These are phyloP conservation scores for Emmonsia crescens DNA, from an alignment of 2,329 filamentous ascomycete genomes.

Conservation along the genomic window DNA sequence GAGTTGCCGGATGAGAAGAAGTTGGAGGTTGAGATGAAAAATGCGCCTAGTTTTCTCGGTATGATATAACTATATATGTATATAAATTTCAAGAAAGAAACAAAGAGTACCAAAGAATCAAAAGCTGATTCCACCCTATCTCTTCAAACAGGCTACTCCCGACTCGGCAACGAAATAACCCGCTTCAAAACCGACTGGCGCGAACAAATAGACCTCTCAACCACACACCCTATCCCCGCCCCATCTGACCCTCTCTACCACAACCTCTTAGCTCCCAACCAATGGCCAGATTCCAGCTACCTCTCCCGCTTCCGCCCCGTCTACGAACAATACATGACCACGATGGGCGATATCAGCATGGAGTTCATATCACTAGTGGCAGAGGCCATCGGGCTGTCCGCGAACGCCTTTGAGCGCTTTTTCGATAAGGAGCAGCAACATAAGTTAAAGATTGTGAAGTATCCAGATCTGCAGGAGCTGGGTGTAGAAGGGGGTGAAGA, in stretches of 20 bases:
- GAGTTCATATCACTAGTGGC: conserved; percentile 71
- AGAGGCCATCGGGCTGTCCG: conserved; percentile 64
- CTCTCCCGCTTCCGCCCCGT: conserved; percentile 58
- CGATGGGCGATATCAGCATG: conserved; percentile 62
- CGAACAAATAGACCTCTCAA: conserved; percentile 79
- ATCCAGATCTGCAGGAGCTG: conserved; percentile 59
- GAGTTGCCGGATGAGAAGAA: conserved; percentile 67
- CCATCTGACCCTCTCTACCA: conserved; percentile 57
- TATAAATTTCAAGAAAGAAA: conserved; percentile 34
- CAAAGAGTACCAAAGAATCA: background rate
- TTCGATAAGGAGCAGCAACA: conserved; percentile 65
- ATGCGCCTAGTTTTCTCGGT: conserved; percentile 61
- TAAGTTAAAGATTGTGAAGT: conserved; percentile 83
- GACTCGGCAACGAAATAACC: conserved; percentile 52
- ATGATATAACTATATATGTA: conserved; percentile 42
- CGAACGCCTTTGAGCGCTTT: conserved; percentile 63
- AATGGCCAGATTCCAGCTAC: conserved; percentile 59
- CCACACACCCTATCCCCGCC: conserved; percentile 57
- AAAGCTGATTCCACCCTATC: background rate
- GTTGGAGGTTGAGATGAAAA: conserved; percentile 62
- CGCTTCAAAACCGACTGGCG: conserved; percentile 66
- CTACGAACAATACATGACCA: conserved; percentile 64
- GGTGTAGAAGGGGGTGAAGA: conserved; percentile 29
- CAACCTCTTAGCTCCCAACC: conserved; percentile 64
- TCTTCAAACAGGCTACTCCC: conserved; percentile 22